Evolutionary conservation across 2,329 filamentous ascomycete species (phyloP).

Genomic region (Ambrosiella xylebori): DNA sequence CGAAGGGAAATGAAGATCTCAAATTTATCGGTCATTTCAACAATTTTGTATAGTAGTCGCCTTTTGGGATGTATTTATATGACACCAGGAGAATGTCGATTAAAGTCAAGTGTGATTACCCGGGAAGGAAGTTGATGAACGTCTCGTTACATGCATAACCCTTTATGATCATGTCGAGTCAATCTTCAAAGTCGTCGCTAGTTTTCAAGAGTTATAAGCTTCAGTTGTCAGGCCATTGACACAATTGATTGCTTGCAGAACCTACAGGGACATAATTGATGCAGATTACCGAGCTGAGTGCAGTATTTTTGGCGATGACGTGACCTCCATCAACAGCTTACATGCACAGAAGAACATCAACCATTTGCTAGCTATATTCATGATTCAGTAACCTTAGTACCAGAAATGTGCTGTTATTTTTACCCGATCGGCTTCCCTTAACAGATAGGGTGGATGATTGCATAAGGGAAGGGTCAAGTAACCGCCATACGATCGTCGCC

Average conservation of each 20-base stretch:
- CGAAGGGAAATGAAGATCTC: conserved; percentile 54
- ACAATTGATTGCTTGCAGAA: not conserved
- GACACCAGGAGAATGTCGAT: not conserved
- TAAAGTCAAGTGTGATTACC: not conserved
- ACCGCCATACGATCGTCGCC: not conserved
- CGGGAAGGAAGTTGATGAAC: not conserved
- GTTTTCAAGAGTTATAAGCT: not conserved
- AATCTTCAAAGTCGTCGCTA: not conserved
- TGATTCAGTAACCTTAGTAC: not conserved
- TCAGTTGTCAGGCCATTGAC: not conserved
- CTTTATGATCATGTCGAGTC: not conserved
- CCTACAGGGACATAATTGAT: not conserved
- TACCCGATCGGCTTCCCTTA: not conserved
- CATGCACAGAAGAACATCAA: not conserved
- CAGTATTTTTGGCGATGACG: not conserved
- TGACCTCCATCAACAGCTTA: not conserved
- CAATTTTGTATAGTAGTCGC: not conserved
- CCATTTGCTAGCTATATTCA: not conserved
- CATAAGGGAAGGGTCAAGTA: too few species aligned
- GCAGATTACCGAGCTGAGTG: not conserved
- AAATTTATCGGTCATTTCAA: conserved; percentile 24
- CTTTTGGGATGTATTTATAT: not conserved
- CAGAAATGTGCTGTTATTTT: not conserved
- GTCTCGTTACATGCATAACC: not conserved
- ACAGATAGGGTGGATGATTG: not conserved